Percentiles rank a stretch among this genome's conserved stretches.
Evolutionary conservation across 1,284 basidiomycete genomes (phyloP).

Genomic region (Amylostereum chailletii): DNA sequence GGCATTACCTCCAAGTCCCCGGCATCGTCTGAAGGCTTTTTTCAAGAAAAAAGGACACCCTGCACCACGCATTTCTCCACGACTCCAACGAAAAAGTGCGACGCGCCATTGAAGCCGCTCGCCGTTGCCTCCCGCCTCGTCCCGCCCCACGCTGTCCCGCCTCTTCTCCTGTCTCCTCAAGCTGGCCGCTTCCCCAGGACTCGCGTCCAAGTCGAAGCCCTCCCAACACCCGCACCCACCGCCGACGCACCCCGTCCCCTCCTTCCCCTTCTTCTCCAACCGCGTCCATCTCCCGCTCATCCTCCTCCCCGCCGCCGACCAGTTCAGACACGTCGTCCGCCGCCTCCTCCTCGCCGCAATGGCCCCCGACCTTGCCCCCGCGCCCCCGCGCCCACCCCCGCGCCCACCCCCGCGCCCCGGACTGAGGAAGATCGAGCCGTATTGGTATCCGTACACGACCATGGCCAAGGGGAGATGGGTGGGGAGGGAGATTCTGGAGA

Average conservation of each 20-base stretch:
- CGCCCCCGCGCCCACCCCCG: conserved; percentile 6
- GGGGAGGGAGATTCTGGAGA: conserved; percentile 76
- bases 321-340: conserved; percentile 44
- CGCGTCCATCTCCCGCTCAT: conserved; percentile 34
- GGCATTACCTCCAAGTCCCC: no score
- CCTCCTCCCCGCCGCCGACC: conserved; percentile 34
- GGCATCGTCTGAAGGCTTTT: no score
- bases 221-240: not conserved
- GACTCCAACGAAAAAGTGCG: no score
- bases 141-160: no score
- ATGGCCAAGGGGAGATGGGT: conserved; percentile 91
- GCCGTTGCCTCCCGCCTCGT: no score
- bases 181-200: no score
- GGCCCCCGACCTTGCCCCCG: conserved; percentile 24
- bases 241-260: conserved; percentile 7
- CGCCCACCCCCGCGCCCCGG: conserved; percentile 25
- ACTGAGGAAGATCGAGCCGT: conserved; percentile 64
- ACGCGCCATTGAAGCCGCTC: no score
- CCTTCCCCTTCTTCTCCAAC: conserved; percentile 12
- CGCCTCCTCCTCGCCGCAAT: conserved; percentile 42
- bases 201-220: no score
- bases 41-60: no score
- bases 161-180: no score
- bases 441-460: conserved; percentile 82
- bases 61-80: no score